Evolutionary conservation across 257 asterid genomes (phyloP), one percentile per base, ranked within the genome.

Genomic region (Agastache rugosa): DNA sequence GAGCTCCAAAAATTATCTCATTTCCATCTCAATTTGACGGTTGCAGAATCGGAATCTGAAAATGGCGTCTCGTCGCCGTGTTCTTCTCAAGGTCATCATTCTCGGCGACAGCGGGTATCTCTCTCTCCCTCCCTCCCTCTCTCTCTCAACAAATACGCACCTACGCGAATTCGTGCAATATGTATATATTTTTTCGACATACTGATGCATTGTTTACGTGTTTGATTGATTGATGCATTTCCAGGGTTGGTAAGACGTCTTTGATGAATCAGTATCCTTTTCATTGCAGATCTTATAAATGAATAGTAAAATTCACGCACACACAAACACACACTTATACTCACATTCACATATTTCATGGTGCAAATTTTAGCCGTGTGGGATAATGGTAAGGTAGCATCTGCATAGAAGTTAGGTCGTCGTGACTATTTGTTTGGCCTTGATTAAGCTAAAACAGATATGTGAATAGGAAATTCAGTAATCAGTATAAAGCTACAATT

Each of bases 41-140:
- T 76, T 47, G 35, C 50, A 31, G 63, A 69, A 17, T 31, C 61
- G 51, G 64, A 69, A 74, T 37, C 47, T 44, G 77, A 75, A 39
- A 8, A 84, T 84, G 86, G 83, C 88, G 67, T 84, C 88, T 65
- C 81, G 84, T 60, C 77, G 86, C 58, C 82, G 84, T 64, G 79
- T 79, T 61, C 81, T 84, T 60, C 86, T 81, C 79, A 84, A 81
- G 68, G 84, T 81, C 72, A 81, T 81, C 71, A 81, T 84, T 64
- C 86, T 84, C 82, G 86, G 88, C 76, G 86, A 84, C 77, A 81
- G 86, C 84, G 86, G 88, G 88, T 84, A 20, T 50, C 67, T 72
- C 61, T 39, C 53, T 60, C 77, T 16, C 63, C 51, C 62, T 59
- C 68, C 5, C 34, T 50, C 34, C n/a, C 53, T 45, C 53, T 54